Conservation (phyloP, 208 protist genomes). For the Spongospora subterranea region DNA sequence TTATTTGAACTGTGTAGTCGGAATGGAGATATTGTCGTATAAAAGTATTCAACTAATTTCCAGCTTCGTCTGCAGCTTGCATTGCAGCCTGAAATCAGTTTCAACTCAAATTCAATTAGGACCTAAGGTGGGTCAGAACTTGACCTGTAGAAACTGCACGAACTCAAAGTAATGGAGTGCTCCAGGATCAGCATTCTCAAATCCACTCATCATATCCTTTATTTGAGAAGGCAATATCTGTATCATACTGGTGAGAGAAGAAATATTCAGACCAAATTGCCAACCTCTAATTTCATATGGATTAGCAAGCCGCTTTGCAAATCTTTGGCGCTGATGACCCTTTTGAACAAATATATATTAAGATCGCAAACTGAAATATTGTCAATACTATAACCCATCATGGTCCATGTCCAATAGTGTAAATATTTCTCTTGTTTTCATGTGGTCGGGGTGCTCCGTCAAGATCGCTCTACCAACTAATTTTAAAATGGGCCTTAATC, state of each 20-base stretch:
- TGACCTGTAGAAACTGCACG: conserved; percentile 28
- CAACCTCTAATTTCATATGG: conserved; percentile 21
- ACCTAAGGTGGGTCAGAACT: not conserved
- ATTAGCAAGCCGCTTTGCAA: not conserved
- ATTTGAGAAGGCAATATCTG: not conserved
- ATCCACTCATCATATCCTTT: not conserved
- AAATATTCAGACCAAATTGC: not conserved
- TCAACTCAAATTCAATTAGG: not conserved
- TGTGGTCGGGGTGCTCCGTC: not conserved
- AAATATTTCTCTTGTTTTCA: conserved; percentile 14
- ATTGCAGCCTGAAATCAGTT: not conserved
- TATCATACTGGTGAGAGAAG: not conserved
- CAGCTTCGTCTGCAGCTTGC: not conserved
- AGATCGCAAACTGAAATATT: not conserved
- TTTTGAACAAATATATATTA: not conserved
- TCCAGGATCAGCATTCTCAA: not conserved
- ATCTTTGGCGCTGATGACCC: not conserved
- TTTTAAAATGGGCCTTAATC: not conserved
- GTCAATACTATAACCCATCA: conserved; percentile 17
- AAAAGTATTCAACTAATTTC: not conserved
- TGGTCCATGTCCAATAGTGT: not conserved
- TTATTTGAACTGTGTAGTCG: too few relatives aligned
- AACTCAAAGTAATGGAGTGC: conserved; percentile 29
- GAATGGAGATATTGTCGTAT: too few relatives aligned
- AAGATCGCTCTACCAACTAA: not conserved